These are phyloP conservation scores for Candida sp. DNA, from an alignment of 1,139 yeast species.

Conservation along the genomic window DNA sequence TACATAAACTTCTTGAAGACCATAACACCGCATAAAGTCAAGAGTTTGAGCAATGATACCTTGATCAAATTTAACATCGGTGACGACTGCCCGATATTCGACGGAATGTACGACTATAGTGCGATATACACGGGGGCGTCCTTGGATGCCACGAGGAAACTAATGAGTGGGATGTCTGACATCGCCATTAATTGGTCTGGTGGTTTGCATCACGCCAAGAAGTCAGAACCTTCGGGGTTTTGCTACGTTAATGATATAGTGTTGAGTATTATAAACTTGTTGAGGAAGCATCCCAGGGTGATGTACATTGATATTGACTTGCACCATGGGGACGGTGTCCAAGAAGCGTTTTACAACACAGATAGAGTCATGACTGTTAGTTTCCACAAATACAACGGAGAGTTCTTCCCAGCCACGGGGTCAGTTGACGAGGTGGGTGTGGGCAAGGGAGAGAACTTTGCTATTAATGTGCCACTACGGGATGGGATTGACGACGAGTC, in stretches of 20 bases:
- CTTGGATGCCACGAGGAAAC: slow-evolving; percentile 87
- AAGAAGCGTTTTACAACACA: slow-evolving; percentile 94
- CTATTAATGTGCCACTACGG: slow-evolving; percentile 90
- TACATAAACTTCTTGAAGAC: slow-evolving; percentile 79
- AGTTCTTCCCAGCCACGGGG: slow-evolving; percentile 97
- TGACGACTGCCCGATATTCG: slow-evolving; percentile 98
- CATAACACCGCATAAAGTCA: slow-evolving; percentile 82
- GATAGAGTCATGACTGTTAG: slow-evolving; percentile 96
- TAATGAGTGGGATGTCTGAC: slow-evolving; percentile 85
- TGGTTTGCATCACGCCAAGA: slow-evolving; percentile 96
- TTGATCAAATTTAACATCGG: slow-evolving; percentile 89
- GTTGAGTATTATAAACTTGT: slow-evolving; percentile 77
- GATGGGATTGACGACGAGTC: slow-evolving; percentile 98
- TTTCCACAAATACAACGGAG: slow-evolving; percentile 94
- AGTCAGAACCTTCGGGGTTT: slow-evolving; percentile 92
- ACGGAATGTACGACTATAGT: slow-evolving; percentile 90
- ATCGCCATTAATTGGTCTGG: slow-evolving; percentile 99
- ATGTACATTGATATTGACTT: slow-evolving; percentile 94
- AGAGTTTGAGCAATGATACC: slow-evolving; percentile 57
- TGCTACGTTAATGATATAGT: slow-evolving; percentile 97
- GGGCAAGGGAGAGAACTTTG: slow-evolving; percentile 84
- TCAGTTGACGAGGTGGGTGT: slow-evolving; percentile 86
- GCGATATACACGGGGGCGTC: slow-evolving; percentile 92
- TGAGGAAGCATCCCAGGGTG: slow-evolving; percentile 89
- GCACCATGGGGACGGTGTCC: slow-evolving; percentile 99